Evolutionary conservation across 2,329 filamentous ascomycete species (phyloP).

Genomic region (Penicillium sp.): DNA sequence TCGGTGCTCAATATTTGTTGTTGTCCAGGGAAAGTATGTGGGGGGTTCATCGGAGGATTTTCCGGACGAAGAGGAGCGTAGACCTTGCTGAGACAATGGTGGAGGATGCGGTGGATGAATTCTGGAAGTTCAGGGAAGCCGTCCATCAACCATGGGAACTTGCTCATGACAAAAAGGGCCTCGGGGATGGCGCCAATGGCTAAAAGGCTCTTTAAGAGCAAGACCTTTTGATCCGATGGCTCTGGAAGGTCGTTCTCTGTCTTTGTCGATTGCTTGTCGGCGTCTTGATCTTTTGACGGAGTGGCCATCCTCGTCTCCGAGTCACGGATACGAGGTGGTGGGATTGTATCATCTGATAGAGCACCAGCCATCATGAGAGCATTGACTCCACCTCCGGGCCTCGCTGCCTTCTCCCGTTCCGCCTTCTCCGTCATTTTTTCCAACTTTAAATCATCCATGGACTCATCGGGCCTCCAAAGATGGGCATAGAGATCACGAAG

Average conservation of each 20-base stretch:
- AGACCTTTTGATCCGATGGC: slow-evolving; percentile 83
- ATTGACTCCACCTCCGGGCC: slow-evolving; percentile 73
- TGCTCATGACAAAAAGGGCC: slow-evolving; percentile 85
- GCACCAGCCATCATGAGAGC: slow-evolving; percentile 85
- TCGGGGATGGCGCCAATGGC: slow-evolving; percentile 92
- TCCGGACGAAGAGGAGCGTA: slow-evolving; percentile 56
- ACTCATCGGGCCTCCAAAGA: slow-evolving; percentile 78
- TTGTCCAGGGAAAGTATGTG: slow-evolving; percentile 47
- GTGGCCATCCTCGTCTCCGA: slow-evolving; percentile 52
- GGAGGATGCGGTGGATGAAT: slow-evolving; percentile 79
- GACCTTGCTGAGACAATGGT: slow-evolving; percentile 78
- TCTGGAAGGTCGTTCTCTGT: slow-evolving; percentile 60
- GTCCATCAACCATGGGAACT: slow-evolving; percentile 89
- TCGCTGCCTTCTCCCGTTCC: slow-evolving; percentile 70
- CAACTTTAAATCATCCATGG: slow-evolving; percentile 73
- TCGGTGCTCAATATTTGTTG: slow-evolving; percentile 58
- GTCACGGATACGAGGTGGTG: slow-evolving; percentile 53
- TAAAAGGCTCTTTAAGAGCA: slow-evolving; percentile 79
- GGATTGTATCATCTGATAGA: slow-evolving; percentile 75
- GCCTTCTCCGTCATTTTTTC: slow-evolving; percentile 73
- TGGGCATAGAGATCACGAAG: slow-evolving; percentile 88
- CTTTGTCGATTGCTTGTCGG: slow-evolving; percentile 40
- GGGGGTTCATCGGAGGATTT: slow-evolving; percentile 46
- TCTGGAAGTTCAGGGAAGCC: slow-evolving; percentile 78
- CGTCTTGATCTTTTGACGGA: slow-evolving; percentile 54